Evolutionary conservation across 169 alveolate species (phyloP), one percentile per base, ranked within the genome.

Genomic region (Plasmodium ovale): DNA sequence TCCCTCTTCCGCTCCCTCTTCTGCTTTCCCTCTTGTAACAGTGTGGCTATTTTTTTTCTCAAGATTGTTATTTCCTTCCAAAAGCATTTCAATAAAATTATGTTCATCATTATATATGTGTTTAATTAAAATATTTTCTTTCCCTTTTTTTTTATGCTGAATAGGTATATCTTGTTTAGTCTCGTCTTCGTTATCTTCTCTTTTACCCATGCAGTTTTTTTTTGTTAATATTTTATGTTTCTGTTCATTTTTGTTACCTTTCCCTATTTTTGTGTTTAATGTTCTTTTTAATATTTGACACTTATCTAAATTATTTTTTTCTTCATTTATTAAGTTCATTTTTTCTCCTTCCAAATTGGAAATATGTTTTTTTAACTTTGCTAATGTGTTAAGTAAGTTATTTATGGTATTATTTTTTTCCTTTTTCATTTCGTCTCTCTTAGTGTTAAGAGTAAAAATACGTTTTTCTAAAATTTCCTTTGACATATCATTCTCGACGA

Each of bases 401-500:
- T 64, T 73, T 42, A 73, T 73, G 33, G 42, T 23, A 65, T 33
- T 73, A 73, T 73, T 73, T 73, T 73, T 73, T 73, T 73, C 88
- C 42, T 73, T 73, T 47, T 73, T 73, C 12, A 73, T 14, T 35
- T 73, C 88, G 23, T 73, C 88, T 47, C 88, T 73, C 49, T 73
- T 73, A 5, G 88, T 73, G 35, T 73, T 73, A 19, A 73, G 65
- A 23, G 29, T 5, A 35, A 73, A 73, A 4, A 73, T 73, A n/a
- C 62, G 42, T 56, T 69, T 42, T 60, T 69, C 85, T 7, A 82
- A 29, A 64, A 37, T 39, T 23, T 82, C 85, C 54, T 82, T 70
- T 12, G 82, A 56, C 25, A 53, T 16, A n/a, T 73, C 72, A 12
- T 49, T 53, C 19, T 10, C 72, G 3, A 7, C 31, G 10, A 51